Evolutionary conservation across 2,329 filamentous ascomycete species (phyloP).

Genomic region (Beauveria medogensis): DNA sequence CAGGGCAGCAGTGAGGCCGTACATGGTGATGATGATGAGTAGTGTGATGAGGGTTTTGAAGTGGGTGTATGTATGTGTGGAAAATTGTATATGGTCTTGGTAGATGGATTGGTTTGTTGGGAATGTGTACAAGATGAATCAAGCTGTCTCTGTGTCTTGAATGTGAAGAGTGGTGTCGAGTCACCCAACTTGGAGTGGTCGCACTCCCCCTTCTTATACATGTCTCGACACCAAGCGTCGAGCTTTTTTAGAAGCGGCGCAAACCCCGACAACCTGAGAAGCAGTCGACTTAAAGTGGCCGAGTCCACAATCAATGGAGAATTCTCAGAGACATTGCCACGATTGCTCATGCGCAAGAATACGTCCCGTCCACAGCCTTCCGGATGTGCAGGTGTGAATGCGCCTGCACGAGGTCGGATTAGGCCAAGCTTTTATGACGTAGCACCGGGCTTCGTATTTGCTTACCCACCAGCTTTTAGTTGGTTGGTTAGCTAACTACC

Average conservation of each 20-base stretch:
- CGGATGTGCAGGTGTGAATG: no score
- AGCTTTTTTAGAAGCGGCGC: not conserved
- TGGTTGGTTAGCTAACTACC: no score
- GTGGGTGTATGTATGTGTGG: not conserved
- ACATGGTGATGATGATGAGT: slow-evolving; percentile 12
- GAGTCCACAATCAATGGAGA: no score
- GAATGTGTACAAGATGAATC: not conserved
- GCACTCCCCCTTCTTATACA: not conserved
- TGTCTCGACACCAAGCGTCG: not conserved
- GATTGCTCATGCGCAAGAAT: no score
- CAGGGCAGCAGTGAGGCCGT: slow-evolving; percentile 16
- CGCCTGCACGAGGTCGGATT: no score
- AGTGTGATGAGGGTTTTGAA: not conserved
- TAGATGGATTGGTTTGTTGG: not conserved
- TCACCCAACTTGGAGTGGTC: no score
- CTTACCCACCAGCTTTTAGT: no score
- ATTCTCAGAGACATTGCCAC: no score
- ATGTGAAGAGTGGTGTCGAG: not conserved
- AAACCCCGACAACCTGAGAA: not conserved
- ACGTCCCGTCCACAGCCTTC: no score
- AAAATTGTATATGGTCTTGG: not conserved
- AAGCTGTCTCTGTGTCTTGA: not conserved
- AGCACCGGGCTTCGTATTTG: no score
- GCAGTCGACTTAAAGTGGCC: not conserved
- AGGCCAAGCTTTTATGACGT: no score